Evolutionary conservation across 305 asterid genomes (phyloP).

Genomic region (Rubia balearica): DNA sequence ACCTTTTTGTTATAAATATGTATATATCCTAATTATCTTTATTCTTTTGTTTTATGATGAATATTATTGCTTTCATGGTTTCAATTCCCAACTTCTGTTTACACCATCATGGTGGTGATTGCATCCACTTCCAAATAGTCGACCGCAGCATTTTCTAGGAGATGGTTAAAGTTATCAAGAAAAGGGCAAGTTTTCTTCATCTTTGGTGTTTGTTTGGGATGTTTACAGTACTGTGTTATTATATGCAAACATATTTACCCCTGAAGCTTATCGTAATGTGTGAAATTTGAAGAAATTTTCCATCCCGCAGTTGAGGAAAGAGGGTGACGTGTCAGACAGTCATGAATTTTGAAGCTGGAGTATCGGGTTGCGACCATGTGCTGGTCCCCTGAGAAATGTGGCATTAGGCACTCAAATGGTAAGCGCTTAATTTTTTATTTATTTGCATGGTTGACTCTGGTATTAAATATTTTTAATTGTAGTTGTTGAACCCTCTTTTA

Average conservation of each 20-base stretch:
- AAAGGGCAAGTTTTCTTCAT: constrained; percentile 47
- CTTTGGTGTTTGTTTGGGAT: not conserved
- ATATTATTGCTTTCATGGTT: too few species aligned
- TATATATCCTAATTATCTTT: not conserved
- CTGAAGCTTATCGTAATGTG: too few species aligned
- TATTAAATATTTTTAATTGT: constrained; percentile 6
- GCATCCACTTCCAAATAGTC: constrained; percentile 79
- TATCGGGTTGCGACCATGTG: constrained; percentile 78
- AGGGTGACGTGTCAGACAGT: too few species aligned
- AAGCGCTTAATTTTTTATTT: constrained; percentile 17
- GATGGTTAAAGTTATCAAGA: constrained; percentile 85
- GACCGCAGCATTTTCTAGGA: constrained; percentile 75
- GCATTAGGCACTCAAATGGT: constrained; percentile 92
- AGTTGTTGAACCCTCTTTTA: not conserved
- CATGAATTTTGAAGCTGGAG: constrained; percentile 65
- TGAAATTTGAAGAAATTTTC: too few species aligned
- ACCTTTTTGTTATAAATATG: not conserved
- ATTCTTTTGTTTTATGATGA: too few species aligned
- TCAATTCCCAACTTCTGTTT: too few species aligned
- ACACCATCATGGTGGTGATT: too few species aligned
- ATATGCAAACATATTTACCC: too few species aligned
- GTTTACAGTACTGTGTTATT: not conserved
- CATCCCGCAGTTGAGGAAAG: too few species aligned
- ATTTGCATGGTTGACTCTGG: not conserved
- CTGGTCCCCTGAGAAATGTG: constrained; percentile 77